Base-by-base conservation (phyloP, 805 yeast species). In the Diddensiella caesifluorescens region DNA sequence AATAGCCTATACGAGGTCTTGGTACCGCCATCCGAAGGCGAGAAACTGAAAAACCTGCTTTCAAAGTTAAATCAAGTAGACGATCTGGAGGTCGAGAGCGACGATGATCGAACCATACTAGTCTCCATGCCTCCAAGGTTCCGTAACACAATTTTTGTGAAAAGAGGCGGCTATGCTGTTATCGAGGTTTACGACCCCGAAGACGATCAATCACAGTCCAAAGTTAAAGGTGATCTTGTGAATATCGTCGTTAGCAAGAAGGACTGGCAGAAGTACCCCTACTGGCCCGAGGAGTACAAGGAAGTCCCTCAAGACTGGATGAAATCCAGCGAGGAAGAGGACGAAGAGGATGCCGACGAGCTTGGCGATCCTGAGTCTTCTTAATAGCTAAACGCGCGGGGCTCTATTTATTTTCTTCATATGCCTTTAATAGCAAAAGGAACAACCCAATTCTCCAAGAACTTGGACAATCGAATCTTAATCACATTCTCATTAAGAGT, bases 81-180 rank as follows among this genome's bases (percentile, higher is more conserved):
- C 4, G 35, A 35, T 1, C 7, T 13, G 13, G 38, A 32, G 4
- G 27, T 38, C 7, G 29, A 31, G 15, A 31, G 31, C 4, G 46
- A 39, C 19, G 26, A 22, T 21, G 40, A 39, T 22, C 29, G 25
- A 18, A 36, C 35, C 4, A 40, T 62, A 15, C 50, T 62, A 5
- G 64, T 58, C 1, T 52, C 52, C 20, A 51, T 63, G 53, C 61
- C 61, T 12, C 61, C 62, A 19, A 53, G 54, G 44, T 56, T 63
- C 41, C 48, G 64, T 15, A 61, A 59, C 43, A 58, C 62, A 28
- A 50, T 58, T 30, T 63, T 62, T 46, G 57, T 64, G 20, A 54
- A 56, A 23, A 52, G 68, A 3, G 65, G 65, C 7, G 67, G 68
- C 16, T 49, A 50, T 22, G 63, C 56, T 2, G 49, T 64, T 5